phyloP scores from a whole-genome alignment of 331 rosid species.

The Arachis monticola region DNA sequence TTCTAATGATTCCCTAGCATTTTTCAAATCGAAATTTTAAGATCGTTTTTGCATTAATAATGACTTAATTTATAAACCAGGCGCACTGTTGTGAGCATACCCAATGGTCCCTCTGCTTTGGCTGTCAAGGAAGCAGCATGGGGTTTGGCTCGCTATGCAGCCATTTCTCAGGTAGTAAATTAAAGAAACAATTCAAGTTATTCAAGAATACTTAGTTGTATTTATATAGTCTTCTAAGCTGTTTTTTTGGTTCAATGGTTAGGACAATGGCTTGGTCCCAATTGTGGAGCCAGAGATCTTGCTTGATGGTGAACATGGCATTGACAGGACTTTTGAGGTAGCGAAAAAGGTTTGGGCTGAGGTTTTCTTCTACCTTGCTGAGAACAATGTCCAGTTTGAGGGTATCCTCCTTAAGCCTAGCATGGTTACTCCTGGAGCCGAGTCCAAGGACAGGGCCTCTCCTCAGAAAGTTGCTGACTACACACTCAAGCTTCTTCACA shows the following conservation, averaged over 20 bases:
- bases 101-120: constrained; percentile 95
- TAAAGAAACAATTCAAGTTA: neutral
- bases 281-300: constrained; percentile 95
- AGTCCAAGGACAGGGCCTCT: constrained; percentile 70
- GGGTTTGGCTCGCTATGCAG: constrained; percentile 99
- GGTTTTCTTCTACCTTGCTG: constrained; percentile 87
- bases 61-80: constrained; percentile 17
- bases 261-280: constrained; percentile 95
- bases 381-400: constrained; percentile 79
- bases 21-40: neutral
- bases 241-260: constrained; percentile 9
- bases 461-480: constrained; percentile 72
- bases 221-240: neutral
- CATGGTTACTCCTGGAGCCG: constrained; percentile 96
- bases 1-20: too few species aligned
- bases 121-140: constrained; percentile 99
- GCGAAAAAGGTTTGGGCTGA: constrained; percentile 91
- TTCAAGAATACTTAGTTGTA: neutral
- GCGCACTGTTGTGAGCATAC: constrained; percentile 95
- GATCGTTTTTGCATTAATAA: constrained; percentile 9
- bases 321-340: constrained; percentile 85
- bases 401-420: constrained; percentile 96
- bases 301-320: constrained; percentile 91
- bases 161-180: constrained; percentile 65
- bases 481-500: constrained; percentile 81